Evolutionary conservation across 495 filamentous ascomycete species (phyloP), one percentile per base, ranked within the genome.

Genomic region (Penicillium longicatenatum): DNA sequence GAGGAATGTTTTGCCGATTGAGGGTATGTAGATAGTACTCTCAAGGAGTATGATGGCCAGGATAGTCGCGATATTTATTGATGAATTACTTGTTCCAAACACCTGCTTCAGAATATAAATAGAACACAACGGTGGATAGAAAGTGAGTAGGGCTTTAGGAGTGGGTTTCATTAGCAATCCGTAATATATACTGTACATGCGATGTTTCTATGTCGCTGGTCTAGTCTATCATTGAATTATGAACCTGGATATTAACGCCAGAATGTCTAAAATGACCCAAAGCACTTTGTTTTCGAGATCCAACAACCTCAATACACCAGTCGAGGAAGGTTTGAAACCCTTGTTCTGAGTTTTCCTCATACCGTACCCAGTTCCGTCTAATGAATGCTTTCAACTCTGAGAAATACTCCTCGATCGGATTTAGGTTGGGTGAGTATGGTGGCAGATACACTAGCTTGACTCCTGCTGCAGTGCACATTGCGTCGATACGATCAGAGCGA

Each of bases 361-460:
- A 58, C n/a, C 29, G 16, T 24, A 48, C 16, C 49, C 20, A 59
- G 22, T 43, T 19, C 41, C 56, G 49, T 53, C 39, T 52, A 33
- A 59, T 53, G 21, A 59, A 59, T 30, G 56, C 50, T 31, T 59
- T 59, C 4, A 59, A 44, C 49, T 59, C 31, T 37, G 56, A 50
- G 42, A 59, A 59, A 11, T 53, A 59, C 42, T 59, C 55, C 29
- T 57, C 55, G 22, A 58, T 58, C 5, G 49, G 55, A 24, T 58
- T 58, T 8, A 58, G 48, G 35, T 58, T 48, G 9, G 55, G 47
- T 2, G 48, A 58, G 49, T 52, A 58, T 3, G 55, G 55, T 19
- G 55, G 55, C 29, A 58, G 29, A 17, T 58, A 58, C 26, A 58
- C 47, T 41, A 58, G 45, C 39, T 52, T 52, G 8, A 45, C 55